A percentile compares a stretch with the other conserved stretches of the same genome.
Conservation (phyloP, 78 protist genomes). For the Cyanophora paradoxa region DNA sequence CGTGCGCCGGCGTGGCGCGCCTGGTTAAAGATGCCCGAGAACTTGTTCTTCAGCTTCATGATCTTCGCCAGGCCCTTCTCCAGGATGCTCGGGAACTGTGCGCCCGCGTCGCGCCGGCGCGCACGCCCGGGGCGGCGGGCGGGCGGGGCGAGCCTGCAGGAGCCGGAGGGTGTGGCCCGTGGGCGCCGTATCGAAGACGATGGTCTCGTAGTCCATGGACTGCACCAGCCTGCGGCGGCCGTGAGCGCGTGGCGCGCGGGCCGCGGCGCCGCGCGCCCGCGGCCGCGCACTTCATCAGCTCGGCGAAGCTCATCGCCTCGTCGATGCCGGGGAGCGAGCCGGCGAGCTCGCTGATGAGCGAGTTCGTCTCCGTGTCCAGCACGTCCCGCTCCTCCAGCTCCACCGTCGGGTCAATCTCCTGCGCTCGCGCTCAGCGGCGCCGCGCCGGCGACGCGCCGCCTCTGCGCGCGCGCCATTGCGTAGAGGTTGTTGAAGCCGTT, state of each 20-base stretch:
- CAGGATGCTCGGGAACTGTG: no score
- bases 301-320: constrained; percentile 85
- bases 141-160: no score
- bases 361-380: neutral
- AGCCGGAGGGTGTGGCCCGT: constrained; percentile 98
- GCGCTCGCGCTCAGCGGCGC: neutral
- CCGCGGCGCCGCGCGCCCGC: no score
- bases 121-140: no score
- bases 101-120: no score
- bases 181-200: constrained; percentile 99
- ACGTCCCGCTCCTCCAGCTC: neutral
- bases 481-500: constrained; percentile 73
- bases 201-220: constrained; percentile 58
- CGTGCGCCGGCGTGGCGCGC: no score
- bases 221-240: constrained; percentile 52
- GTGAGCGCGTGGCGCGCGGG: no score
- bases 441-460: neutral
- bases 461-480: constrained; percentile 78
- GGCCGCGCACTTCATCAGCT: constrained; percentile 71
- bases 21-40: constrained; percentile 54
- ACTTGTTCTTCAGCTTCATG: neutral
- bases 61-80: constrained; percentile 63
- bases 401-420: neutral
- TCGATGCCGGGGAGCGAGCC: constrained; percentile 92
- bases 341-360: neutral